A percentile compares a stretch with the other conserved stretches of the same genome.
These are phyloP conservation scores for Waltergamsia citrina DNA, from an alignment of 2,329 filamentous ascomycete genomes.

Conservation along the genomic window DNA sequence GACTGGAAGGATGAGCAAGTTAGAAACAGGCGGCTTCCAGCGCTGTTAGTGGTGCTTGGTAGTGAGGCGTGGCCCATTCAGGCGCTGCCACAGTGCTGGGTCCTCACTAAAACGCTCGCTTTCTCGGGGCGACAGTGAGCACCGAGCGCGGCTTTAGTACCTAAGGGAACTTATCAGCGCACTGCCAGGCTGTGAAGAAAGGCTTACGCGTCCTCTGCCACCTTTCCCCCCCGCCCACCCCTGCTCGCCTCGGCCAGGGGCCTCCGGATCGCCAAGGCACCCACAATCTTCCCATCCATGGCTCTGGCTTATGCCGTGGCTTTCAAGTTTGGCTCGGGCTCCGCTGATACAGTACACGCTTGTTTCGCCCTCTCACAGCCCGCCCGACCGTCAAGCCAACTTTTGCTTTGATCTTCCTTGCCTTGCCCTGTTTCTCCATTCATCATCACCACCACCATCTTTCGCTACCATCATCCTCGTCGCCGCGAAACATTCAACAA, in stretches of 20 bases:
- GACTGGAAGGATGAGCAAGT: too few species aligned
- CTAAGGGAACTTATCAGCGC: too few species aligned
- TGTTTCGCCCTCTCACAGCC: conserved; percentile 1
- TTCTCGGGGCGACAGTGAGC: too few species aligned
- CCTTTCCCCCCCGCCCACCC: conserved; percentile 1
- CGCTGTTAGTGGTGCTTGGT: too few species aligned
- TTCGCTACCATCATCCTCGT: not conserved
- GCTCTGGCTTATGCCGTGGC: too few species aligned
- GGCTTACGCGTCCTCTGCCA: conserved; percentile 5
- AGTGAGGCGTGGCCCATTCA: too few species aligned
- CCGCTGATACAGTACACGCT: not conserved
- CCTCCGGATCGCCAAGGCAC: conserved; percentile 4
- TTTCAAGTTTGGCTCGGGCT: too few species aligned
- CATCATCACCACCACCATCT: conserved; percentile 2
- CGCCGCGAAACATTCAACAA: not conserved
- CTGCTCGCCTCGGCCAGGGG: conserved; percentile 1
- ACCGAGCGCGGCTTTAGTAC: too few species aligned
- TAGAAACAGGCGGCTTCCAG: too few species aligned
- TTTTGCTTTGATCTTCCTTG: not conserved
- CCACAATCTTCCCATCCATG: too few species aligned
- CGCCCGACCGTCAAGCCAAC: not conserved
- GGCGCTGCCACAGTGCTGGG: too few species aligned
- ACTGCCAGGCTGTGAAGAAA: not conserved
- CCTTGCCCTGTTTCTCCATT: not conserved
- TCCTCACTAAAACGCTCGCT: too few species aligned